Conservation (phyloP, 129 eudicot genomes). For the Flaveria brownii region DNA sequence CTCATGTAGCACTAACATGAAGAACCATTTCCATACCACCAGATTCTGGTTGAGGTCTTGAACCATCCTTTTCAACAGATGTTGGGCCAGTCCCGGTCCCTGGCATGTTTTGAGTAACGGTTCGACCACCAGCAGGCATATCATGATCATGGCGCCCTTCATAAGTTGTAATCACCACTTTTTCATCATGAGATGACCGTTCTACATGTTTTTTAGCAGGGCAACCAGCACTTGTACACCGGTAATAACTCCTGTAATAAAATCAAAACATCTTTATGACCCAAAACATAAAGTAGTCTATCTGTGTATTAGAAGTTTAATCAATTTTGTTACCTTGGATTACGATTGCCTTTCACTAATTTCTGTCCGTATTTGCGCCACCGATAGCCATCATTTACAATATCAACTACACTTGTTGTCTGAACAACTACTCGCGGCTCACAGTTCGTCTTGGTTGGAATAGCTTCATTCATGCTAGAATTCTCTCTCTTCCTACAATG, state of each 20-base stretch:
- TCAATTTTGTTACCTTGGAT: slow-evolving; percentile 57
- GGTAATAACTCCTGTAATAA: slow-evolving; percentile 68
- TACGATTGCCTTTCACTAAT: slow-evolving; percentile 82
- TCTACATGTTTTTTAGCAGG: slow-evolving; percentile 79
- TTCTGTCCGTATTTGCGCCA: slow-evolving; percentile 99
- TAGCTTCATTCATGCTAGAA: slow-evolving; percentile 35
- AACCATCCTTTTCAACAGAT: slow-evolving; percentile 40
- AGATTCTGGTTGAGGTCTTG: slow-evolving; percentile 45
- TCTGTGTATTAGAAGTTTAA: neutral
- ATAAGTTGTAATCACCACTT: slow-evolving; percentile 72
- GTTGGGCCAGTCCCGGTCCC: slow-evolving; percentile 28
- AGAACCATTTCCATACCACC: slow-evolving; percentile 46
- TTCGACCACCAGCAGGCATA: slow-evolving; percentile 56
- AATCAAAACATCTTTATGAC: neutral
- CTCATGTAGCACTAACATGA: slow-evolving; percentile 58
- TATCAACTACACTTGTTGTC: slow-evolving; percentile 77
- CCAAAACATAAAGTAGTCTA: slow-evolving; percentile 2
- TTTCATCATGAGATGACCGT: slow-evolving; percentile 73
- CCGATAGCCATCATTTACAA: slow-evolving; percentile 86
- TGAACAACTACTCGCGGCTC: slow-evolving; percentile 72
- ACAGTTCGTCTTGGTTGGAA: slow-evolving; percentile 46
- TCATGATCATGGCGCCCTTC: slow-evolving; percentile 75
- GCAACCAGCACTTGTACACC: slow-evolving; percentile 72
- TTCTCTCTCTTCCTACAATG: slow-evolving; percentile 64
- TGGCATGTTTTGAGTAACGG: slow-evolving; percentile 42